A percentile compares a stretch with the other conserved stretches of the same genome.
Evolutionary conservation across 331 rosid species (phyloP).

Genomic region (Quercus tomentella): DNA sequence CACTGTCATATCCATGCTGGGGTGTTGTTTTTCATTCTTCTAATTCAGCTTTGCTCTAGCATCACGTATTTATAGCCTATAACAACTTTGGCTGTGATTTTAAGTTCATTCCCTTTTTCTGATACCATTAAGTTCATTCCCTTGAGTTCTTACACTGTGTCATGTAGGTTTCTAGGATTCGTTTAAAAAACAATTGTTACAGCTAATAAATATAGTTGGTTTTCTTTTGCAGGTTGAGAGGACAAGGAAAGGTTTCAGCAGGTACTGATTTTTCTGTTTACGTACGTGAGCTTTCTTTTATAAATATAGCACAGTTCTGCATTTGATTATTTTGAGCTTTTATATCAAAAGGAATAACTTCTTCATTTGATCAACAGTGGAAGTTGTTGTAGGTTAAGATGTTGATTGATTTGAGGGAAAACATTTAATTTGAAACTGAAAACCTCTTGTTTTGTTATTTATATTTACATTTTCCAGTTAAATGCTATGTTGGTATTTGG

Average conservation of each 20-base stretch:
- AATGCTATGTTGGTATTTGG: not conserved
- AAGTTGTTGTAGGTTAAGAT: not conserved
- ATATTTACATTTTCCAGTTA: not conserved
- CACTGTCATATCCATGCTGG: no score
- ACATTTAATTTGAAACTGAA: not conserved
- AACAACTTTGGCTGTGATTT: not conserved
- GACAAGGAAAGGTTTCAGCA: slow-evolving; percentile 67
- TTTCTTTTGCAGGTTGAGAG: slow-evolving; percentile 60
- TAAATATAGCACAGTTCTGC: not conserved
- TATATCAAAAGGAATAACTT: not conserved
- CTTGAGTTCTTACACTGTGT: no score
- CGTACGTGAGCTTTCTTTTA: slow-evolving; percentile 1
- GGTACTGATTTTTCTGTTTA: slow-evolving; percentile 43
- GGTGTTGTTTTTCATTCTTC: not conserved
- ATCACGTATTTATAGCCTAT: not conserved
- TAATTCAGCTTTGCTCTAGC: not conserved
- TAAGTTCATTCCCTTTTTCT: no score
- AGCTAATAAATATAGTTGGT: not conserved
- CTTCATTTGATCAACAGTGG: not conserved
- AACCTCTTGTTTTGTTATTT: not conserved
- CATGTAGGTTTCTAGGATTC: no score
- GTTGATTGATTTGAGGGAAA: not conserved
- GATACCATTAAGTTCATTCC: no score
- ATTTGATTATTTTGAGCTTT: not conserved
- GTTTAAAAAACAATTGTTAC: no score